A percentile compares a stretch with the other conserved stretches of the same genome.
Conservation (phyloP, 345 rosid genomes). For the Stellera chamaejasme region DNA sequence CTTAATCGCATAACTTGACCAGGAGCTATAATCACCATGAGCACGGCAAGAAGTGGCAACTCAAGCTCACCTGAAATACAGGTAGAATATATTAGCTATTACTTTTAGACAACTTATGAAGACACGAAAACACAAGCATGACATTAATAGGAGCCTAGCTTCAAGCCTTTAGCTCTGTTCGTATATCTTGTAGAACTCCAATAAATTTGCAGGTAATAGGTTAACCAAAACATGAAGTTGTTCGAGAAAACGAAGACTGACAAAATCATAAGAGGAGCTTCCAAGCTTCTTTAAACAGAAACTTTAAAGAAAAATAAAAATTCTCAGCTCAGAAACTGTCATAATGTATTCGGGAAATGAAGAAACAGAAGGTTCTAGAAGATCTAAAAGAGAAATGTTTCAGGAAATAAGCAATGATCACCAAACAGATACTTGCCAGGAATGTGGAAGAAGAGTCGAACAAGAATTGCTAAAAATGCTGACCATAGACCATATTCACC, state of each 20-base stretch:
- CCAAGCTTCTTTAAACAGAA: no score
- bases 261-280: no score
- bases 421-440: constrained; percentile 47
- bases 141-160: neutral
- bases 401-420: no score
- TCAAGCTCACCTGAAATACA: constrained; percentile 68
- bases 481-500: constrained; percentile 91
- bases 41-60: constrained; percentile 64
- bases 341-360: no score
- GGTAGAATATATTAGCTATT: neutral
- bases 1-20: constrained; percentile 51
- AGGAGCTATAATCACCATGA: constrained; percentile 72
- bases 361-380: no score
- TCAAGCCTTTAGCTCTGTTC: neutral
- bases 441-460: constrained; percentile 70
- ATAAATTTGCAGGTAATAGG: neutral
- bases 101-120: neutral
- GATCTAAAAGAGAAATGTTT: no score
- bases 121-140: neutral
- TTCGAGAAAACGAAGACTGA: no score
- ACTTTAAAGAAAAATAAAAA: no score
- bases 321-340: neutral
- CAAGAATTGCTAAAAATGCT: constrained; percentile 70
- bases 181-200: no score
- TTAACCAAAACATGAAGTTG: neutral